phyloP scores from a whole-genome alignment of 2,329 filamentous ascomycete species.

The Aspergillus chevalieri region DNA sequence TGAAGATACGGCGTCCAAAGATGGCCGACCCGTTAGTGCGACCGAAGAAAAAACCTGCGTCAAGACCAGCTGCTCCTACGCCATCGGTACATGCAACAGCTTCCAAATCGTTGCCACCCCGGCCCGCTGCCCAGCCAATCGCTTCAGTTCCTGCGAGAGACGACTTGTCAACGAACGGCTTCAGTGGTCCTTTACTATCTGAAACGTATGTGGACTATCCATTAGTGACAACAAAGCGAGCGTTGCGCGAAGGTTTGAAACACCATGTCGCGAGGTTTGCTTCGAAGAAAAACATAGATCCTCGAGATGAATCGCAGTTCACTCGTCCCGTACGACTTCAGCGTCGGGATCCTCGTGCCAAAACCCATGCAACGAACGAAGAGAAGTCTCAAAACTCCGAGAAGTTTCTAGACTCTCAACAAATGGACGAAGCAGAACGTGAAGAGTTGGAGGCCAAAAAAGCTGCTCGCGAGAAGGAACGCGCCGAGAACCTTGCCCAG shows the following conservation, averaged over 20 bases:
- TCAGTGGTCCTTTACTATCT: constrained; percentile 37
- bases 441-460: constrained; percentile 54
- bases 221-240: constrained; percentile 75
- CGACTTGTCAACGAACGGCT: constrained; percentile 35
- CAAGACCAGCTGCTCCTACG: constrained; percentile 18
- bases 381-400: constrained; percentile 30
- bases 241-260: constrained; percentile 70
- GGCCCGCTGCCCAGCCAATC: constrained; percentile 14
- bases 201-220: constrained; percentile 53
- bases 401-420: constrained; percentile 37
- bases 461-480: constrained; percentile 76
- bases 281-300: constrained; percentile 56
- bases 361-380: constrained; percentile 51
- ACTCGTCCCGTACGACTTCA: constrained; percentile 82
- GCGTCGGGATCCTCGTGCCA: constrained; percentile 72
- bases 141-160: constrained; percentile 18
- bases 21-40: constrained; percentile 59
- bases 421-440: constrained; percentile 61
- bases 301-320: constrained; percentile 74
- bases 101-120: constrained; percentile 20
- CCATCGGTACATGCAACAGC: constrained; percentile 18
- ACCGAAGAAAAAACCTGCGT: constrained; percentile 45
- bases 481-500: constrained; percentile 80
- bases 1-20: constrained; percentile 45
- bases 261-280: constrained; percentile 83